phyloP scores from a whole-genome alignment of 257 asterid species.

The Ehretia macrophylla region DNA sequence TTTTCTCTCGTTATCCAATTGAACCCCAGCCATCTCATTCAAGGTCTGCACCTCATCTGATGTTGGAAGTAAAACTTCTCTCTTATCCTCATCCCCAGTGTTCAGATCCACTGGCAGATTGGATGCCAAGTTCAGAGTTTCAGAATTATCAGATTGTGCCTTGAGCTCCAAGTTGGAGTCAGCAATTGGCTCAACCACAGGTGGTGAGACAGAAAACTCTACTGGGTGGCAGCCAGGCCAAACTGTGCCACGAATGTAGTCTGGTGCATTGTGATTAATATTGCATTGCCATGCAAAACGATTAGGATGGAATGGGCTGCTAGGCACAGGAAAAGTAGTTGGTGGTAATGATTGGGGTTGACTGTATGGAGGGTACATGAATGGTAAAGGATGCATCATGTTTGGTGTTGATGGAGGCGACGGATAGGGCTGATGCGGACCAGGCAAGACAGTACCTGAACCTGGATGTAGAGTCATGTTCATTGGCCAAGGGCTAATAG shows the following conservation, averaged over 20 bases:
- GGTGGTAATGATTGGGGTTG: constrained; percentile 69
- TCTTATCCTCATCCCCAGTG: constrained; percentile 52
- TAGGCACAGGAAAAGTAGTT: constrained; percentile 53
- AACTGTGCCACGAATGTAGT: constrained; percentile 53
- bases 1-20: constrained; percentile 31
- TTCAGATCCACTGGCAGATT: constrained; percentile 56
- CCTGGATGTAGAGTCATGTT: constrained; percentile 83
- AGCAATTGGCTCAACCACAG: constrained; percentile 51
- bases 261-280: constrained; percentile 34
- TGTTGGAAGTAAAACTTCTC: constrained; percentile 47
- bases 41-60: constrained; percentile 52
- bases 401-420: constrained; percentile 88
- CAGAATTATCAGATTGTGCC: constrained; percentile 42
- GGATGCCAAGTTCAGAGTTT: constrained; percentile 46
- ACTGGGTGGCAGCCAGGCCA: constrained; percentile 80
- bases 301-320: constrained; percentile 57
- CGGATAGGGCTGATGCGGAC: constrained; percentile 80
- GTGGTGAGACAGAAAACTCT: constrained; percentile 61
- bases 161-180: constrained; percentile 35
- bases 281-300: constrained; percentile 78
- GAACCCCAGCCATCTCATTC: constrained; percentile 30
- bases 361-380: constrained; percentile 72
- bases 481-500: constrained; percentile 75
- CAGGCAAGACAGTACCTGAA: constrained; percentile 55
- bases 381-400: constrained; percentile 77